A percentile compares a stretch with the other conserved stretches of the same genome.
These are phyloP conservation scores for Barnettozyma californica DNA, from an alignment of 805 yeast genomes.

Conservation along the genomic window DNA sequence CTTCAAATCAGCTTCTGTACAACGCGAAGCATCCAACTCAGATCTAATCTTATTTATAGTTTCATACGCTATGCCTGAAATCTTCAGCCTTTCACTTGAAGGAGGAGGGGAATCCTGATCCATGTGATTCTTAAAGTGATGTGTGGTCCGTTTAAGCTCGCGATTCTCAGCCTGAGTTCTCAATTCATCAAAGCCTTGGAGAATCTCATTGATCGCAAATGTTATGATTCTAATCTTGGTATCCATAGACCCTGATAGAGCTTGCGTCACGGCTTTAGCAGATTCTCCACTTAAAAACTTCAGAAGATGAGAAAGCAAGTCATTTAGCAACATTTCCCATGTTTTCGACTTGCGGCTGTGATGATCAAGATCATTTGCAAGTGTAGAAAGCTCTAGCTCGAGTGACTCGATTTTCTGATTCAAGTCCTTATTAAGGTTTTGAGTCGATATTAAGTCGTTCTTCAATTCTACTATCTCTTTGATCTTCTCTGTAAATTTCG, in stretches of 20 bases:
- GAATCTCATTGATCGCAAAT: conserved; percentile 17
- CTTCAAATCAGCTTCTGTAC: conserved; percentile 16
- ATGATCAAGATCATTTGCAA: conserved; percentile 1
- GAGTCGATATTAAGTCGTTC: conserved; percentile 22
- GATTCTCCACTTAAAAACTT: conserved; percentile 15
- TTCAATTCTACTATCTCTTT: conserved; percentile 25
- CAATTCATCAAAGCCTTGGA: conserved; percentile 3
- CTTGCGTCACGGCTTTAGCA: conserved; percentile 16
- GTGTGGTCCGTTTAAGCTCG: neutral
- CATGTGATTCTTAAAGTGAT: neutral
- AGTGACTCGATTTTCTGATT: conserved; percentile 21
- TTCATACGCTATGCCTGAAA: neutral
- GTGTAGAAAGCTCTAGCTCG: conserved; percentile 10
- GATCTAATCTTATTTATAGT: conserved; percentile 3
- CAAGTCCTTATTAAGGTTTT: conserved; percentile 20
- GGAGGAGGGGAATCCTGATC: neutral
- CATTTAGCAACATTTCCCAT: conserved; percentile 15
- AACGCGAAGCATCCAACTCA: conserved; percentile 11
- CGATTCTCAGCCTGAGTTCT: neutral
- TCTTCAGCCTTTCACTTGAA: neutral
- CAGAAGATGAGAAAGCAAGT: conserved; percentile 11
- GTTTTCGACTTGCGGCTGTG: conserved; percentile 4
- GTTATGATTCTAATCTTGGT: conserved; percentile 19
- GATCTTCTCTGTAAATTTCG: conserved; percentile 15
- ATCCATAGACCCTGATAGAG: conserved; percentile 19